Evolutionary conservation across 1,284 basidiomycete genomes (phyloP), one percentile per base, ranked within the genome.

Genomic region (Puccinia hordei): DNA sequence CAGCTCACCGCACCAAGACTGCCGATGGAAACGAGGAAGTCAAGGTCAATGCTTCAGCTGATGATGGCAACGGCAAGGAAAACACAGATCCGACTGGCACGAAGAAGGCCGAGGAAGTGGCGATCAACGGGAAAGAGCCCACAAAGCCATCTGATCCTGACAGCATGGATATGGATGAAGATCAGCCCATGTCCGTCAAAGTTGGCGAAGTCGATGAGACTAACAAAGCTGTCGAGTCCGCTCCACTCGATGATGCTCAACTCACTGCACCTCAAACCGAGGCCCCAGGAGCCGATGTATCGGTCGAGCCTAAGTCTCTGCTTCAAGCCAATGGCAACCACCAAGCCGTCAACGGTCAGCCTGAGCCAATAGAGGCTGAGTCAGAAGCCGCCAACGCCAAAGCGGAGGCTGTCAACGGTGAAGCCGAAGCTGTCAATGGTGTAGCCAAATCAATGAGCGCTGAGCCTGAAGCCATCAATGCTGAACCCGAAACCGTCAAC

Each of bases 271-370:
- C 72, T 41, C 17, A 46, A 71, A 30, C 55, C 5, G 59, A 55
- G 35, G 63, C 19, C 63, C 63, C 19, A n/a, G 63, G 44, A 66
- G 33, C 35, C 30, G 5, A 2, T 33, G 24, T 38, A 66, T 19
- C 53, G 27, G 53, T 19, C 53, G 53, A 57, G 22, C 22, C 27
- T 9, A 57, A 57, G 17, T 10, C 57, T 59, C 12, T 3, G 2
- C 17, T 12, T 33, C 66, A 68, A 49, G 44, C 66, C 41, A 68
- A 68, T 49, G 66, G 66, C 38, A 19, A 68, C 19, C n/a, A 68
- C 66, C 1, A 46, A 46, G 66, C 41, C n/a, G n/a, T 12, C 41
- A 68, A 63, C 59, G 35, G 33, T 38, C 27, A 24, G 17, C 8
- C 59, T 33, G 59, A 63, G 33, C 12, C 15, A 22, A 13, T n/a